Conservation (phyloP, 176 grass and related monocot species). For the Aegilops bicornis region DNA sequence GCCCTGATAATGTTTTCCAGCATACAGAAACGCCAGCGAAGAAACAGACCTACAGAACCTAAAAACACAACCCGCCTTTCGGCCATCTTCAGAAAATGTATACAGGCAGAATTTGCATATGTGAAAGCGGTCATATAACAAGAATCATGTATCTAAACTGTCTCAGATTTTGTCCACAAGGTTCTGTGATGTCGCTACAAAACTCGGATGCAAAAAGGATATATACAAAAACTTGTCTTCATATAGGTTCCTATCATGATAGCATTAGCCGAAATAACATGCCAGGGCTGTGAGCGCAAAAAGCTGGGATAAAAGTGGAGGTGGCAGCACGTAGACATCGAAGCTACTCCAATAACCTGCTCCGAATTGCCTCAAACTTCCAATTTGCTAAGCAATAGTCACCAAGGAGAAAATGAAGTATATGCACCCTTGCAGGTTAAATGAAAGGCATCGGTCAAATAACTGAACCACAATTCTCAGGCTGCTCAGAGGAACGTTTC, state of each 20-base stretch:
- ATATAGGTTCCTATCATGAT: neutral
- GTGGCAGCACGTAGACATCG: neutral
- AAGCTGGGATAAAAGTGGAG: neutral
- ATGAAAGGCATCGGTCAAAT: slow-evolving; percentile 1
- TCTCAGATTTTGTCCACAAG: slow-evolving; percentile 11
- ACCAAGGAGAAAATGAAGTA: neutral
- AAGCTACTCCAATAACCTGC: slow-evolving; percentile 1
- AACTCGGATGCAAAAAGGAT: neutral
- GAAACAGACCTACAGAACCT: neutral
- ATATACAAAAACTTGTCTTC: slow-evolving; percentile 10
- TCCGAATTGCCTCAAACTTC: neutral
- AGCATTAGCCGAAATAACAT: neutral
- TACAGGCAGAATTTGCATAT: neutral
- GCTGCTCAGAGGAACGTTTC: neutral
- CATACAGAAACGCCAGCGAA: neutral
- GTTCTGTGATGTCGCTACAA: neutral
- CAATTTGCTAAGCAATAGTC: neutral
- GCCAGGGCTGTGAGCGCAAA: neutral
- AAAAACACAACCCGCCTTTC: neutral
- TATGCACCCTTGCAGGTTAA: neutral
- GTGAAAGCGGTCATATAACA: neutral
- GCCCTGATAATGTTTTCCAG: neutral
- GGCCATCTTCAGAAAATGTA: neutral
- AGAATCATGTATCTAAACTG: slow-evolving; percentile 10
- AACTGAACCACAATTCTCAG: neutral